phyloP scores from a whole-genome alignment of 805 yeast genomes.

The Starmerella khaoyaiensis region DNA sequence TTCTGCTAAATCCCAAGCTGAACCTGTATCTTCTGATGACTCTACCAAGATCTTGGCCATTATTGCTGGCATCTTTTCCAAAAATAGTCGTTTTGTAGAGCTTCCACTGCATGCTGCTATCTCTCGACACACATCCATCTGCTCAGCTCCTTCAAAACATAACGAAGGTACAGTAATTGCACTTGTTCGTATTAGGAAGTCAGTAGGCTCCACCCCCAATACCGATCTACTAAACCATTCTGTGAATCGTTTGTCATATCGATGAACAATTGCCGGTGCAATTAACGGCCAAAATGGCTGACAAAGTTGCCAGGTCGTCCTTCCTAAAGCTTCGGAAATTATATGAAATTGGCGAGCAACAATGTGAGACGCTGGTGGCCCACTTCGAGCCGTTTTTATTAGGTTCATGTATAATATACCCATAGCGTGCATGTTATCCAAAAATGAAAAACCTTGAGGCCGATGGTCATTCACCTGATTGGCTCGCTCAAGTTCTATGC shows the following conservation, averaged over 20 bases:
- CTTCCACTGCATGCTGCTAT: slow-evolving; percentile 44
- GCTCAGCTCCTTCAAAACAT: slow-evolving; percentile 37
- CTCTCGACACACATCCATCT: slow-evolving; percentile 46
- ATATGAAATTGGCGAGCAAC: slow-evolving; percentile 52
- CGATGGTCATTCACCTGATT: background rate
- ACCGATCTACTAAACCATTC: slow-evolving; percentile 50
- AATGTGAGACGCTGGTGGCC: slow-evolving; percentile 49
- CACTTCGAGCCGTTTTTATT: slow-evolving; percentile 49
- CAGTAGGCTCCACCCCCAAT: slow-evolving; percentile 41
- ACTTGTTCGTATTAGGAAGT: slow-evolving; percentile 56
- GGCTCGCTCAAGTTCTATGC: too few species aligned
- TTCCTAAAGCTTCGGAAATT: slow-evolving; percentile 42
- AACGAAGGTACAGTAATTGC: slow-evolving; percentile 66
- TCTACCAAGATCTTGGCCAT: slow-evolving; percentile 29
- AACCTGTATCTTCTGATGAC: slow-evolving; percentile 6
- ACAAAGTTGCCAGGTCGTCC: slow-evolving; percentile 66
- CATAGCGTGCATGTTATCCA: slow-evolving; percentile 13
- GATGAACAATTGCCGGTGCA: slow-evolving; percentile 12
- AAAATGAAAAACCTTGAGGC: slow-evolving; percentile 7
- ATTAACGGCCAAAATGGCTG: slow-evolving; percentile 52
- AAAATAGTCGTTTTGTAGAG: slow-evolving; percentile 37
- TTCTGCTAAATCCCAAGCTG: slow-evolving; percentile 14
- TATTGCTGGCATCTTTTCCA: slow-evolving; percentile 28
- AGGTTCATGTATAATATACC: slow-evolving; percentile 34
- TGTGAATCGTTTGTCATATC: slow-evolving; percentile 39